A percentile compares a stretch with the other conserved stretches of the same genome.
These are phyloP conservation scores for Triangularia verruculosa DNA, from an alignment of 2,329 filamentous ascomycete species.

Conservation along the genomic window DNA sequence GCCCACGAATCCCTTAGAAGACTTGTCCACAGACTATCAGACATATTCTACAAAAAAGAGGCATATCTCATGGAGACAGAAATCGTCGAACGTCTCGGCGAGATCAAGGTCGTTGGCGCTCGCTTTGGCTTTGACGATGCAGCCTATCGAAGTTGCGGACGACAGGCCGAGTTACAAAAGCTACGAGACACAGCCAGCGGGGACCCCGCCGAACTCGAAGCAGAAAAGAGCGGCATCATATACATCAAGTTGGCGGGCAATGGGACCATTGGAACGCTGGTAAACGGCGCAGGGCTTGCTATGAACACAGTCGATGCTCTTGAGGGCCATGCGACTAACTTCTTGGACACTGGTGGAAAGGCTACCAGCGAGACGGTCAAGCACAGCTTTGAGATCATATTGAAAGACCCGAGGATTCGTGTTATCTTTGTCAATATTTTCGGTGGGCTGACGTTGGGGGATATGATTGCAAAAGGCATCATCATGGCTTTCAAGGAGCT, in stretches of 20 bases:
- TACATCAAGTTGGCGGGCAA: conserved; percentile 62
- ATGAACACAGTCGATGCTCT: conserved; percentile 90
- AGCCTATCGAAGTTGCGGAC: conserved; percentile 33
- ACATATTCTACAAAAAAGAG: conserved; percentile 46
- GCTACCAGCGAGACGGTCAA: conserved; percentile 80
- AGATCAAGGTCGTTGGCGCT: conserved; percentile 36
- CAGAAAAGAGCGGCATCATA: conserved; percentile 66
- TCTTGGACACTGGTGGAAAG: conserved; percentile 86
- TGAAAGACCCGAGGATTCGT: conserved; percentile 68
- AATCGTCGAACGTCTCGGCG: conserved; percentile 24
- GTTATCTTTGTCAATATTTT: conserved; percentile 62
- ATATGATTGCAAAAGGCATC: conserved; percentile 78
- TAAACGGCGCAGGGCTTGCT: conserved; percentile 85
- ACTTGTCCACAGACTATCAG: conserved; percentile 53
- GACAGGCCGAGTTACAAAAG: conserved; percentile 41
- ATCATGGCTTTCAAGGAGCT: conserved; percentile 70
- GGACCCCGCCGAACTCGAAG: conserved; percentile 36
- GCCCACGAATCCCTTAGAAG: conserved; percentile 39
- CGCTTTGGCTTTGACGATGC: conserved; percentile 49
- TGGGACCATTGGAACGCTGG: conserved; percentile 73
- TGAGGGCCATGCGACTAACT: conserved; percentile 70
- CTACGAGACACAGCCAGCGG: conserved; percentile 36
- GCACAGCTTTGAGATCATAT: conserved; percentile 69
- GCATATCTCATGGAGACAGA: conserved; percentile 46
- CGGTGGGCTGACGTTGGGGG: conserved; percentile 62